phyloP scores from a whole-genome alignment of 2,329 filamentous ascomycete species.

The Pseudocercospora crystallina region DNA sequence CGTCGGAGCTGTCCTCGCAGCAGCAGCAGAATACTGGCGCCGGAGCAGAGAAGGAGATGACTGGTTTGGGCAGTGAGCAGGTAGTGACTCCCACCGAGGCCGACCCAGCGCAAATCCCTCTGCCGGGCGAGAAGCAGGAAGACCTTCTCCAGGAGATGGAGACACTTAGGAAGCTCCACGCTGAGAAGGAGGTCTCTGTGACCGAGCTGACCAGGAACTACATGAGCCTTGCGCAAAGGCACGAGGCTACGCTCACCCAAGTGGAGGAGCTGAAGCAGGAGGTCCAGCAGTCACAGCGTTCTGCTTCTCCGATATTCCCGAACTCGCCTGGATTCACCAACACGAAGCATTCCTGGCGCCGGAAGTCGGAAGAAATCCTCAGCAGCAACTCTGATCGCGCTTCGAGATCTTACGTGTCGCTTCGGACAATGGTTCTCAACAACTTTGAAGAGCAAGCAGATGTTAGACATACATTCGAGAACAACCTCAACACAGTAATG shows the following conservation, averaged over 20 bases:
- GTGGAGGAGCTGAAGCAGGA: constrained; percentile 91
- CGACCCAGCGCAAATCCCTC: constrained; percentile 11
- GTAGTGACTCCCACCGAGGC: constrained; percentile 4
- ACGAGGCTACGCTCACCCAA: constrained; percentile 77
- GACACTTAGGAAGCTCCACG: constrained; percentile 66
- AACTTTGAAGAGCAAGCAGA: constrained; percentile 82
- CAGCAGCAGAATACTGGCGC: constrained; percentile 63
- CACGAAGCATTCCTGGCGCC: constrained; percentile 60
- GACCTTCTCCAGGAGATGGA: constrained; percentile 66
- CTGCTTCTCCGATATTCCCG: constrained; percentile 27
- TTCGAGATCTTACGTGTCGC: constrained; percentile 83
- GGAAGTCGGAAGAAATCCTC: constrained; percentile 35
- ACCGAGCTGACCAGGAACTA: constrained; percentile 74
- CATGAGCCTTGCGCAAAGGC: constrained; percentile 76
- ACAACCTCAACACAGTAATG: constrained; percentile 88
- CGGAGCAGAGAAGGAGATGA: constrained; percentile 17
- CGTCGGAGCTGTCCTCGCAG: constrained; percentile 87
- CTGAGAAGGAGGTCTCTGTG: constrained; percentile 75
- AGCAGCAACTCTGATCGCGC: constrained; percentile 69
- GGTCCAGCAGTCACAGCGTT: constrained; percentile 63
- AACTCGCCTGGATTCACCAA: constrained; percentile 15
- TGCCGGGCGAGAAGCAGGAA: constrained; percentile 54
- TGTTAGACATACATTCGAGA: constrained; percentile 85
- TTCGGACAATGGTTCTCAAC: constrained; percentile 84
- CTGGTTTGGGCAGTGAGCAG: constrained; percentile 15